Conservation (phyloP, 768 basidiomycete genomes). For the Agaricus sinodeliciosus region DNA sequence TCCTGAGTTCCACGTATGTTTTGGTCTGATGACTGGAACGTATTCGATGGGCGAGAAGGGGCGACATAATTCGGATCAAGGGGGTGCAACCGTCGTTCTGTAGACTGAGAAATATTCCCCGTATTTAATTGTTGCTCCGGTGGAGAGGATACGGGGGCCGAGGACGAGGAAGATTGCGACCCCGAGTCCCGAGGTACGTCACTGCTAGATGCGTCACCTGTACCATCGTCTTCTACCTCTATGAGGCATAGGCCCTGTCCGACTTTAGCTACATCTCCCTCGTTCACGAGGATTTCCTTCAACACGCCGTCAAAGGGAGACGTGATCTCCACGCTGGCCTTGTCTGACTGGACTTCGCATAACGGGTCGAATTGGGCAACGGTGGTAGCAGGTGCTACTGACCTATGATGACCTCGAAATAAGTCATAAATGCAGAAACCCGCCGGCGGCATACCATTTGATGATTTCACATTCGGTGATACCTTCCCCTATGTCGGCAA, state of each 20-base stretch:
- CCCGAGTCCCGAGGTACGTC: slow-evolving; percentile 6
- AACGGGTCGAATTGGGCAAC: slow-evolving; percentile 66
- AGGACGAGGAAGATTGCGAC: slow-evolving; percentile 9
- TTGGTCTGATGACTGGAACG: slow-evolving; percentile 11
- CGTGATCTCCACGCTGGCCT: slow-evolving; percentile 87
- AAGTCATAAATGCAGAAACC: background rate
- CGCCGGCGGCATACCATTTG: slow-evolving; percentile 51
- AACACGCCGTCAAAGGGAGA: slow-evolving; percentile 78
- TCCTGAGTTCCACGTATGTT: slow-evolving; percentile 16
- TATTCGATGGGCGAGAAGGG: background rate
- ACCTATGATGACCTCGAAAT: slow-evolving; percentile 37
- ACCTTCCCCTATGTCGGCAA: slow-evolving; percentile 86
- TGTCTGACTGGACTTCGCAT: slow-evolving; percentile 87
- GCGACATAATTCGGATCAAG: slow-evolving; percentile 42
- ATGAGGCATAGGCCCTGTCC: slow-evolving; percentile 74
- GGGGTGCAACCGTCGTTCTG: slow-evolving; percentile 36
- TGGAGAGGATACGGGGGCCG: slow-evolving; percentile 12
- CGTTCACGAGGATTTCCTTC: slow-evolving; percentile 64
- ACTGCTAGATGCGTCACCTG: slow-evolving; percentile 9
- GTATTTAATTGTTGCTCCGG: slow-evolving; percentile 3
- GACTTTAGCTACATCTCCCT: slow-evolving; percentile 82
- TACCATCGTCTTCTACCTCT: slow-evolving; percentile 63
- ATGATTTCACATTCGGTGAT: slow-evolving; percentile 90
- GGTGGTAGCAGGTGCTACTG: slow-evolving; percentile 40
- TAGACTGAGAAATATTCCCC: slow-evolving; percentile 3